Evolutionary conservation across 2,329 filamentous ascomycete species (phyloP).

Genomic region (Paraphaeosphaeria sporulosa): DNA sequence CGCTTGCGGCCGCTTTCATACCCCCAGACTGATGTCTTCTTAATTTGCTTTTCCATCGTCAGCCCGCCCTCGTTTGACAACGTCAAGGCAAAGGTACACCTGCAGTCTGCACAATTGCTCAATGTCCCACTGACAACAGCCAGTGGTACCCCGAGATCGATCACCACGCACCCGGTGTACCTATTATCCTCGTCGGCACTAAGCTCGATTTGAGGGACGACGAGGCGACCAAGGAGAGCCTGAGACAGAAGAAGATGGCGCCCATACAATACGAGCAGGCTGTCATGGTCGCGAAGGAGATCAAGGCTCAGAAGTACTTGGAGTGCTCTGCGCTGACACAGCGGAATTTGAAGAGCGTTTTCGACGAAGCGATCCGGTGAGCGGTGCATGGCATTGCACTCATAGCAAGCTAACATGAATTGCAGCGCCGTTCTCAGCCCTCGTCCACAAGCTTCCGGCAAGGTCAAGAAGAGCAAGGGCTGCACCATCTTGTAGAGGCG

Average conservation of each 20-base stretch:
- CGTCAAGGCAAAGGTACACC: conserved; percentile 91
- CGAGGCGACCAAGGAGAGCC: conserved; percentile 77
- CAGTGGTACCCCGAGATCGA: conserved; percentile 98
- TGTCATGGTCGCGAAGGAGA: conserved; percentile 87
- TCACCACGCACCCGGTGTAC: conserved; percentile 92
- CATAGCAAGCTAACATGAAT: conserved; percentile 24
- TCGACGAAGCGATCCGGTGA: conserved; percentile 97
- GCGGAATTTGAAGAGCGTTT: conserved; percentile 96
- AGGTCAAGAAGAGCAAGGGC: conserved; percentile 36
- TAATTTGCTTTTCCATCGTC: conserved; percentile 98
- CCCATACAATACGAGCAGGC: conserved; percentile 96
- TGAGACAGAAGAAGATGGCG: conserved; percentile 93
- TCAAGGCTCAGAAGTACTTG: conserved; percentile 94
- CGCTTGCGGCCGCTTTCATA: conserved; percentile 93
- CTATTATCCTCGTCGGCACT: conserved; percentile 95
- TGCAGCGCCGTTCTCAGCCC: conserved; percentile 52
- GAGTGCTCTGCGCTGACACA: conserved; percentile 98
- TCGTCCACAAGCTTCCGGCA: conserved; percentile 38
- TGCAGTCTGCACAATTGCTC: neutral
- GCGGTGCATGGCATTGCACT: conserved; percentile 40
- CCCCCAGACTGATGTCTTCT: conserved; percentile 96
- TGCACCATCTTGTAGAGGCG: conserved; percentile 37
- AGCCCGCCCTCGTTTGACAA: conserved; percentile 98
- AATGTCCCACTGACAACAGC: conserved; percentile 27
- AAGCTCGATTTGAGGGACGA: conserved; percentile 97